Conservation (phyloP, 148 eudicot species). For the Camellia sinensis region DNA sequence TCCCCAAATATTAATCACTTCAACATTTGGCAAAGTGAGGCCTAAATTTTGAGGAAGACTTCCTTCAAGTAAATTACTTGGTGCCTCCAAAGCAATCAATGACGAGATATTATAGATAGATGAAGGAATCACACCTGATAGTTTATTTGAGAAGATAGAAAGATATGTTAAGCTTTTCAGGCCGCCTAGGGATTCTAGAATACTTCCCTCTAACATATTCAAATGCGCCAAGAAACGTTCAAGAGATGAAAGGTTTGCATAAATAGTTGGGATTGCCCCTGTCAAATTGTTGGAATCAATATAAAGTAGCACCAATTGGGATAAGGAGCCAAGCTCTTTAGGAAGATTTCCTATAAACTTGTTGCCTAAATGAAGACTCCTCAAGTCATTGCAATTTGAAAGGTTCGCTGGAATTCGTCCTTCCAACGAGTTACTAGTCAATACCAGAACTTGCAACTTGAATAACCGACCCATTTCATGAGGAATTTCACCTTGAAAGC, state of each 20-base stretch:
- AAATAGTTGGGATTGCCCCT: constrained; percentile 32
- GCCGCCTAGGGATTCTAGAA: constrained; percentile 23
- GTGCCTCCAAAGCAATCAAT: neutral
- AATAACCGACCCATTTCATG: too few species aligned
- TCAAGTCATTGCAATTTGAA: constrained; percentile 19
- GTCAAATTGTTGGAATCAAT: constrained; percentile 25
- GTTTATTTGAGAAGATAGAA: neutral
- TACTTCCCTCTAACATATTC: constrained; percentile 27
- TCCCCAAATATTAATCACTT: neutral
- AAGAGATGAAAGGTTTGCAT: constrained; percentile 33
- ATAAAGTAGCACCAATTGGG: constrained; percentile 9
- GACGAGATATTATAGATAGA: constrained; percentile 28
- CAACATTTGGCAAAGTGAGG: constrained; percentile 19
- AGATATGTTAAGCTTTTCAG: constrained; percentile 16
- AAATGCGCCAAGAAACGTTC: neutral
- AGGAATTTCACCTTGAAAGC: too few species aligned
- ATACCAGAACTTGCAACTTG: too few species aligned
- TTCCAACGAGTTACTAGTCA: constrained; percentile 15
- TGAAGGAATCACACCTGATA: constrained; percentile 29
- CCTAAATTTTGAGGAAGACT: constrained; percentile 29
- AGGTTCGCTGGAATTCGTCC: constrained; percentile 36
- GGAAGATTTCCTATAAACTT: constrained; percentile 33
- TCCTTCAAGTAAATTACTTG: constrained; percentile 21
- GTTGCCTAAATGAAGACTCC: neutral
- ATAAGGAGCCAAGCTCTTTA: constrained; percentile 18